Evolutionary conservation across 129 eudicot genomes (phyloP), one percentile per base, ranked within the genome.

Genomic region (Flaveria bidentis): DNA sequence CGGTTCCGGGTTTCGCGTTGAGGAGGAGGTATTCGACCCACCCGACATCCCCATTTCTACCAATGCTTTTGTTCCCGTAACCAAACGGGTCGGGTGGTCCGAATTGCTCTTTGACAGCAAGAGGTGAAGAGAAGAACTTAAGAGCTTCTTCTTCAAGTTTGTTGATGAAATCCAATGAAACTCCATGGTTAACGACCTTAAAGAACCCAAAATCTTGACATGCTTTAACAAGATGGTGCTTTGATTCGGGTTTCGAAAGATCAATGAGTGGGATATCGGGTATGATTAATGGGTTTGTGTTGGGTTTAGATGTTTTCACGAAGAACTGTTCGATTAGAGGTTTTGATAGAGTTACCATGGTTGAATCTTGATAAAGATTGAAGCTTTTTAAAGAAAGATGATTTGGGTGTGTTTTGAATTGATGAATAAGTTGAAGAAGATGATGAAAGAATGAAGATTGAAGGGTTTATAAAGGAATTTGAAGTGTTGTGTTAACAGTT

Each of bases 1-100:
- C 70, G 8, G 82, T 81, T 25, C 77, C 86, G 55, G 81, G 74
- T 67, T 83, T 86, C 1, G 92, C 75, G n/a, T 85, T 82, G 14
- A 92, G 75, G 50, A 92, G 97, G 60, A 92, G 83, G 71, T 92
- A 92, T 25, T 92, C 96, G 25, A 92, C 88, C 96, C 93, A 89
- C 17, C 97, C 97, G 15, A 87, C 56, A 62, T 92, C 97, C 8
- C 97, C 97, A 51, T 81, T 86, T 36, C 41, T 51, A 12, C 97
- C 97, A 79, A 92, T 92, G 42, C 79, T 82, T 69, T 87, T 87
- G 80, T 84, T 92, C 1, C 96, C 97, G 70, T 89, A 92, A 2
- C 96, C 96, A 79, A 89, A 92, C 51, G 97, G 96, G 82, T 83
- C 17, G 53, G 90, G 82, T 3, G 89, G 89, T 1, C 92, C 92